Conservation (phyloP, 1,284 basidiomycete genomes). For the Moesziomyces aphidis region DNA sequence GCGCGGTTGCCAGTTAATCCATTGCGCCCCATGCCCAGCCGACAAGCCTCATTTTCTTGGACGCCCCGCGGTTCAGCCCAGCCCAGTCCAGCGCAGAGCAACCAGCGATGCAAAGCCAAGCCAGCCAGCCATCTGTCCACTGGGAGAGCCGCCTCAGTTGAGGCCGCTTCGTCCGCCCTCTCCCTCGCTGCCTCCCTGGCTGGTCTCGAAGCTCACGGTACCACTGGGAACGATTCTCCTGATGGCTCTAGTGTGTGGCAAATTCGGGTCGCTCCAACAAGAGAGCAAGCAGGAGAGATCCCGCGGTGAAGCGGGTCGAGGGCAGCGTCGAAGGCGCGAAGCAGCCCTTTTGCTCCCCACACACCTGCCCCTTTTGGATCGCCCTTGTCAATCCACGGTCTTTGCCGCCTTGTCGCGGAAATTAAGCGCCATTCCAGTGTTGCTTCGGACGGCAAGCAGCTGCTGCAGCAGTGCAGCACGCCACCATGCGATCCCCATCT, state of each 20-base stretch:
- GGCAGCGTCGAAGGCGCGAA: neutral
- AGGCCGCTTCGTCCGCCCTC: too few relatives aligned
- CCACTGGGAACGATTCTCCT: neutral
- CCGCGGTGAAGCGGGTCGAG: neutral
- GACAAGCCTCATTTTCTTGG: neutral
- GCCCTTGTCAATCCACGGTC: neutral
- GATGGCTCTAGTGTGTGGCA: neutral
- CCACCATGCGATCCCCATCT: constrained; percentile 8
- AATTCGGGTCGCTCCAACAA: neutral
- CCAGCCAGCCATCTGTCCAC: too few relatives aligned
- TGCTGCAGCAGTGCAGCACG: constrained; percentile 14
- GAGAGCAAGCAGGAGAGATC: too few relatives aligned
- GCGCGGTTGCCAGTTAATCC: neutral
- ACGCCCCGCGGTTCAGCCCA: neutral
- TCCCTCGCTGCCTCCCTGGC: too few relatives aligned
- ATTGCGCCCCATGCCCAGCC: neutral
- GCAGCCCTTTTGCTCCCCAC: too few relatives aligned
- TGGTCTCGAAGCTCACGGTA: neutral
- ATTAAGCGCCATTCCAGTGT: constrained; percentile 2
- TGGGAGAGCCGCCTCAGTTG: too few relatives aligned
- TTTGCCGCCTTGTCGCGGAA: constrained; percentile 1
- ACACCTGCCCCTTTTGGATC: constrained; percentile 16
- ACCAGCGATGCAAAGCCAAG: too few relatives aligned
- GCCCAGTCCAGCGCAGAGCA: neutral
- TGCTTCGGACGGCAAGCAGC: neutral